A percentile compares a stretch with the other conserved stretches of the same genome.
These are phyloP conservation scores for Globisporangium takayamanum DNA, from an alignment of 352 stramenopile genomes.

Conservation along the genomic window DNA sequence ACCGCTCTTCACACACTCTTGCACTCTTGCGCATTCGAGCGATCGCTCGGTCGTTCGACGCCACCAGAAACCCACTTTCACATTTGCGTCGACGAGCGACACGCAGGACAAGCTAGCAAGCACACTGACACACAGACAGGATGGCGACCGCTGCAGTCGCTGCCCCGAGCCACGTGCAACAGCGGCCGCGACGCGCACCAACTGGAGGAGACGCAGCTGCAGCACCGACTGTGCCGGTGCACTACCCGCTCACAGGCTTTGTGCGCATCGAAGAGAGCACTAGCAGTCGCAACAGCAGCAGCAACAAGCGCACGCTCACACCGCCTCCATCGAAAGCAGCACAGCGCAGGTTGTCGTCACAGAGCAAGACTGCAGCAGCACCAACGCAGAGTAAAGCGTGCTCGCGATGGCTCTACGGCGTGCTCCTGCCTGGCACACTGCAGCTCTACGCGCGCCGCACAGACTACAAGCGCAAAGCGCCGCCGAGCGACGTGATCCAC, in stretches of 20 bases:
- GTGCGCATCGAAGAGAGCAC: slow-evolving; percentile 38
- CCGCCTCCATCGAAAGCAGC: neutral
- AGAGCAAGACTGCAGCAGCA: neutral
- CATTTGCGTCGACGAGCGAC: neutral
- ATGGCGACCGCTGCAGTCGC: slow-evolving; percentile 5
- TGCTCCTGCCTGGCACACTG: slow-evolving; percentile 33
- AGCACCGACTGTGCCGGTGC: slow-evolving; percentile 3
- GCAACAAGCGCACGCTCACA: neutral
- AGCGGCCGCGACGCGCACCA: too few relatives aligned
- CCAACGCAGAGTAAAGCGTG: slow-evolving; percentile 20
- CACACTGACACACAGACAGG: neutral
- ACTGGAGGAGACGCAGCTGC: neutral
- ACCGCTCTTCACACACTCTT: too few relatives aligned
- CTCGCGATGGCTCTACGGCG: slow-evolving; percentile 53
- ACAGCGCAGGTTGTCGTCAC: neutral
- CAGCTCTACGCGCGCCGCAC: slow-evolving; percentile 45
- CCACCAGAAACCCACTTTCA: neutral
- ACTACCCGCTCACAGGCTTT: slow-evolving; percentile 31
- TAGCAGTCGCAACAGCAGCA: neutral
- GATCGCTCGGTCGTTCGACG: too few relatives aligned
- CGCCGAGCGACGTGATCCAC: slow-evolving; percentile 32
- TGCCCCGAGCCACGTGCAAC: neutral
- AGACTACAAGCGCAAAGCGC: slow-evolving; percentile 49
- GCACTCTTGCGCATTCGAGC: too few relatives aligned
- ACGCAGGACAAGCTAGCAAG: neutral